Evolutionary conservation across 176 grass and related monocot species (phyloP).

Genomic region (Ensete glaucum): DNA sequence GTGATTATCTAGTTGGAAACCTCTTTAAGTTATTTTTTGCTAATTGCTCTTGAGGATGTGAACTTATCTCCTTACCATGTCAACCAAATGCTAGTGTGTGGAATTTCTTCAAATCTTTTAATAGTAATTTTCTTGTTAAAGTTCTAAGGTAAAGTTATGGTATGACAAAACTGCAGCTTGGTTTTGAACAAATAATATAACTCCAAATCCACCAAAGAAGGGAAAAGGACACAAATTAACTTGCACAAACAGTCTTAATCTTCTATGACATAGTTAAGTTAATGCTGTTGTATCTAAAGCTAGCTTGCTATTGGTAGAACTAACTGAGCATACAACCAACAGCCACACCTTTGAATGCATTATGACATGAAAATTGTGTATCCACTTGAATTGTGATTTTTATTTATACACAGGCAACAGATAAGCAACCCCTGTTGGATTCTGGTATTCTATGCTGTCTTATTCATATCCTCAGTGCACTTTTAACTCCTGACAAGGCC

Average conservation of each 20-base stretch:
- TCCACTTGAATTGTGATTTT: constrained; percentile 14
- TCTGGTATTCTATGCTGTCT: constrained; percentile 97
- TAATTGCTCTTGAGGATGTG: not conserved
- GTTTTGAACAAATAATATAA: too few species aligned
- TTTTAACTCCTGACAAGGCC: constrained; percentile 58
- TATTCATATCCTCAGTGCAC: constrained; percentile 86
- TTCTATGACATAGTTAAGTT: not conserved
- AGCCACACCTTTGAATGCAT: too few species aligned
- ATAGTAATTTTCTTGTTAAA: too few species aligned
- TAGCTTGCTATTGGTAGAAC: not conserved
- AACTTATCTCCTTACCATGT: not conserved
- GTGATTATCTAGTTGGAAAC: not conserved
- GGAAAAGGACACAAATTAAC: too few species aligned
- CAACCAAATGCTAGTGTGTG: too few species aligned
- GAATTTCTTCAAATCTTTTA: too few species aligned
- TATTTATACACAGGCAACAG: constrained; percentile 53
- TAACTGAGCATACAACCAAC: too few species aligned
- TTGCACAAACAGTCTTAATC: not conserved
- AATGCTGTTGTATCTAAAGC: not conserved
- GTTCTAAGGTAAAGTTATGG: too few species aligned
- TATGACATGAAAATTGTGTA: too few species aligned
- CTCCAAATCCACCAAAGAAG: too few species aligned
- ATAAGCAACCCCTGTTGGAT: constrained; percentile 90
- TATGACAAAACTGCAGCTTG: too few species aligned
- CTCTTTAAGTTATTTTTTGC: not conserved